Percentiles rank a stretch among this genome's conserved stretches.
phyloP scores from a whole-genome alignment of 108 stramenopile genomes.

The Halocafeteria seosinensis region DNA sequence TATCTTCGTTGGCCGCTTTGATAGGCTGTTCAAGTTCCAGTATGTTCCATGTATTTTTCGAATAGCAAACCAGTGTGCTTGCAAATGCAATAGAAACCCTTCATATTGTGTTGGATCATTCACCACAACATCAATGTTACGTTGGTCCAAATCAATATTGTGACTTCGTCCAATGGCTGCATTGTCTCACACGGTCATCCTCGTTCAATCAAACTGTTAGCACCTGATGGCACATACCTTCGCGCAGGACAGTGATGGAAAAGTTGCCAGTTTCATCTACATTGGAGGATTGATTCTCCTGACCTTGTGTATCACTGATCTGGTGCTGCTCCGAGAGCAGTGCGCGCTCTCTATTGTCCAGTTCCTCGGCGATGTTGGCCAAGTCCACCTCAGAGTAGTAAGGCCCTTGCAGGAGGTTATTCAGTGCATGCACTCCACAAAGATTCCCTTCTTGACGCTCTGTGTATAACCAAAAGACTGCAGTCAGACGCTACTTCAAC shows the following conservation, averaged over 20 bases:
- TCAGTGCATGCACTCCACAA: too few relatives aligned
- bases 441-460: too few relatives aligned
- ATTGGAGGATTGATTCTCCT: too few relatives aligned
- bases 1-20: slow-evolving; percentile 46
- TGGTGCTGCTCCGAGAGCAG: too few relatives aligned
- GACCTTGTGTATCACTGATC: too few relatives aligned
- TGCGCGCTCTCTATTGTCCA: too few relatives aligned
- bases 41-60: slow-evolving; percentile 52
- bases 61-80: slow-evolving; percentile 68
- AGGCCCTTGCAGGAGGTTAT: too few relatives aligned
- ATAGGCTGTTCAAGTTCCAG: slow-evolving; percentile 62
- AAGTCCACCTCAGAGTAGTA: background rate
- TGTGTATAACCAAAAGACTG: too few relatives aligned
- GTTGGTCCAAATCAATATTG: background rate
- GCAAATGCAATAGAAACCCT: background rate
- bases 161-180: background rate
- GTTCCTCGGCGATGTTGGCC: background rate
- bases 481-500: too few relatives aligned
- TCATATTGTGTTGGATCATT: background rate
- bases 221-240: too few relatives aligned
- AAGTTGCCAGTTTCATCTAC: background rate
- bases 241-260: background rate
- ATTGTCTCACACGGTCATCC: too few relatives aligned
- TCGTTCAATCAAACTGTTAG: too few relatives aligned
- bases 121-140: background rate